A percentile compares a stretch with the other conserved stretches of the same genome.
Conservation (phyloP, 2,329 filamentous ascomycete species). For the Aureobasidium sp. region DNA sequence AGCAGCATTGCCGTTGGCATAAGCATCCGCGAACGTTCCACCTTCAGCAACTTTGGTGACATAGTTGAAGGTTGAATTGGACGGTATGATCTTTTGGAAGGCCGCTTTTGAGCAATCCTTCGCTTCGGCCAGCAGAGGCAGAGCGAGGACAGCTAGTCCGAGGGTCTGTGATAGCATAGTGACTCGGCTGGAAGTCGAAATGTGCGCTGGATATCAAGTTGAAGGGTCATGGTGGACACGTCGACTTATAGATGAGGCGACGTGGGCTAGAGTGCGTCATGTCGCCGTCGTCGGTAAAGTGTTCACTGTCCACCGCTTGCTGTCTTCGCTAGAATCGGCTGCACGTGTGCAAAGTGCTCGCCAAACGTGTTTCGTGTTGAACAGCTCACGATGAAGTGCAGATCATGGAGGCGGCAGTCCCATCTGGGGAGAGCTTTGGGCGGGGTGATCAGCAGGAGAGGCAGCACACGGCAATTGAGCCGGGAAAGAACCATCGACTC, state of each 20-base stretch:
- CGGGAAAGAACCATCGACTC: too few relatives aligned
- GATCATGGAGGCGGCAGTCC: slow-evolving; percentile 3
- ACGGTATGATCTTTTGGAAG: slow-evolving; percentile 30
- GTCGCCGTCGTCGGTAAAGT: background rate
- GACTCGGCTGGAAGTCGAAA: background rate
- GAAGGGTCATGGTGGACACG: background rate
- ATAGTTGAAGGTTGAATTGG: slow-evolving; percentile 33
- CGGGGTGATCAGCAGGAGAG: background rate
- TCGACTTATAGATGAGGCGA: background rate
- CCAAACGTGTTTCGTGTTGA: background rate
- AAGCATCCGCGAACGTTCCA: slow-evolving; percentile 33
- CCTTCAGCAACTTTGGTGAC: slow-evolving; percentile 29
- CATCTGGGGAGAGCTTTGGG: background rate
- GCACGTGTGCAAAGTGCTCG: background rate
- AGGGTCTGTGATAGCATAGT: background rate
- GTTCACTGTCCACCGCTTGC: background rate
- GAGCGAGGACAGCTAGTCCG: background rate
- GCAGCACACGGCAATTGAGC: background rate
- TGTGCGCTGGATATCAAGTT: background rate
- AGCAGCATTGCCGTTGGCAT: slow-evolving; percentile 36
- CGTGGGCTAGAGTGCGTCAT: background rate
- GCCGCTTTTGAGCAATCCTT: slow-evolving; percentile 29
- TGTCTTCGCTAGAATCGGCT: background rate
- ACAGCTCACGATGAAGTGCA: background rate
- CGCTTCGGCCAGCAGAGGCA: slow-evolving; percentile 3